Evolutionary conservation across 2,329 filamentous ascomycete genomes (phyloP), one percentile per base, ranked within the genome.

Genomic region (Pyrenophora tritici-repentis): DNA sequence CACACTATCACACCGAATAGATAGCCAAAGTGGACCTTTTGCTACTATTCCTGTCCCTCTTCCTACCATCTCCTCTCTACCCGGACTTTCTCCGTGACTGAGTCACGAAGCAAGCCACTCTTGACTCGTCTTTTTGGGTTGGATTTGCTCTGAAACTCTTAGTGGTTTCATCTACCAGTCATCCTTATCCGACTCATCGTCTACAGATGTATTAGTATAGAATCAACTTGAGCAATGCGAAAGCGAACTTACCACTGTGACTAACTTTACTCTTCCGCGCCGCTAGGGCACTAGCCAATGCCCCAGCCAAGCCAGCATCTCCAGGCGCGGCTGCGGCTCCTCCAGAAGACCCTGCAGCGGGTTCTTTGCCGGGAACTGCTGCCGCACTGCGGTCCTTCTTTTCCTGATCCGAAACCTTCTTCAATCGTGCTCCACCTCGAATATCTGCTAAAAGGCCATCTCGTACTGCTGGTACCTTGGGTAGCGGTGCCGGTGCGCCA

Each of bases 221-320:
- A 24, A 40, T 35, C 16, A 46, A 18, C 29, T 57, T 10, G 32
- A 41, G 18, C 35, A 49, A 46, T 7, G 34, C 1, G 14, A 42
- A 8, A 37, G 17, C 43, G 10, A 7, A 66, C 65, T 85, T 85
- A 97, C 93, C 93, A 81, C 90, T 96, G 73, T 90, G 88, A 76
- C 90, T 90, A 72, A 97, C 93, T 81, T 96, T 96, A 75, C 91
- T 86, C 80, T 97, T 97, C 73, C 93, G 83, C 77, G 85, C 87
- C 53, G 90, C 90, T 63, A 96, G 77, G 40, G 91, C 92, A 76
- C 88, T 90, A 17, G 91, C 90, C 82, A 97, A 69, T 38, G 78
- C 78, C 10, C 76, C 77, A 48, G 78, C 79, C 62, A 81, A 55
- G 12, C 73, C 73, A 63, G 65, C 66, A 24, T 73, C 71, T 42